These are phyloP conservation scores for Xylona heveae DNA, from an alignment of 495 filamentous ascomycete species.

Conservation along the genomic window DNA sequence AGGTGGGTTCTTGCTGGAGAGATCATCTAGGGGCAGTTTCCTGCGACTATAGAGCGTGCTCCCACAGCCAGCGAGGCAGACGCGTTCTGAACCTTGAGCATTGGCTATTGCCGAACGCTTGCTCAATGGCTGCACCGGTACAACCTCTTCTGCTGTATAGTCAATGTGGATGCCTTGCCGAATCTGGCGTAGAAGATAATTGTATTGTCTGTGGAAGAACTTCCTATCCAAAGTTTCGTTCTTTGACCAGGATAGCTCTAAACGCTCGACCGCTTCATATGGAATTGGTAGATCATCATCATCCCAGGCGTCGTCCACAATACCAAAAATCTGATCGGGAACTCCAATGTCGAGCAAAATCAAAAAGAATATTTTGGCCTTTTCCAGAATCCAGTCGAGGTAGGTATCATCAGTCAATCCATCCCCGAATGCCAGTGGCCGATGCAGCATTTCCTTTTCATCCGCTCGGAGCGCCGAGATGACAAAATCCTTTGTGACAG, in stretches of 20 bases:
- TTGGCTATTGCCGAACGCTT: slow-evolving; percentile 29
- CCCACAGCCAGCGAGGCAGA: slow-evolving; percentile 36
- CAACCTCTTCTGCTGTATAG: slow-evolving; percentile 58
- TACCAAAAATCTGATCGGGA: slow-evolving; percentile 65
- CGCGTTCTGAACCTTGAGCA: slow-evolving; percentile 40
- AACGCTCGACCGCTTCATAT: slow-evolving; percentile 42
- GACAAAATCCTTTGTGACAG: slow-evolving; percentile 50
- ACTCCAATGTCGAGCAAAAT: slow-evolving; percentile 61
- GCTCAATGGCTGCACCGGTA: slow-evolving; percentile 49
- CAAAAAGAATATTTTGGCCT: slow-evolving; percentile 60
- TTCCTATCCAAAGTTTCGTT: slow-evolving; percentile 43
- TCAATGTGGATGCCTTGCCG: slow-evolving; percentile 45
- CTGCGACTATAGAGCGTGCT: slow-evolving; percentile 47
- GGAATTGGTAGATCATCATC: slow-evolving; percentile 74
- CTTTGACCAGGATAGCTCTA: slow-evolving; percentile 36
- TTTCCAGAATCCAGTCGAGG: slow-evolving; percentile 74
- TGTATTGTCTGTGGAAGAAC: slow-evolving; percentile 69
- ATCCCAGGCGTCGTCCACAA: slow-evolving; percentile 72
- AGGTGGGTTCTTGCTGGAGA: slow-evolving; percentile 33
- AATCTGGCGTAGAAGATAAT: slow-evolving; percentile 53
- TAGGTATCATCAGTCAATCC: slow-evolving; percentile 79
- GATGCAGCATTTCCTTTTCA: slow-evolving; percentile 42
- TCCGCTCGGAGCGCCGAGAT: slow-evolving; percentile 40
- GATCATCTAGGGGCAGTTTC: slow-evolving; percentile 38
- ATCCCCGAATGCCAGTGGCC: slow-evolving; percentile 61